phyloP scores from a whole-genome alignment of 108 stramenopile species.

The Pelagomonas calceolata region DNA sequence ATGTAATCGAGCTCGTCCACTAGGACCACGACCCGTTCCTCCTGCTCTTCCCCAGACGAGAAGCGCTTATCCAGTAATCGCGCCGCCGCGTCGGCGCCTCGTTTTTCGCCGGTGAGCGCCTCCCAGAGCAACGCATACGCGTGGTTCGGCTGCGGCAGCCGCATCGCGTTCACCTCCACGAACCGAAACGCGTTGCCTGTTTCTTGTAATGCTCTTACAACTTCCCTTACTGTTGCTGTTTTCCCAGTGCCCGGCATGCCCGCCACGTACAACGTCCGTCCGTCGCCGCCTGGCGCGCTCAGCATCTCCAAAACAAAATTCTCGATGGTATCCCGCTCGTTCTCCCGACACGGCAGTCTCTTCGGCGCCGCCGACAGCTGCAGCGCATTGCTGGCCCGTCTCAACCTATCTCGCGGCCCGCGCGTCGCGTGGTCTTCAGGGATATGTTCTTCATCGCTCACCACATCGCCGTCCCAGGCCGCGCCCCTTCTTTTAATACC shows the following conservation, averaged over 20 bases:
- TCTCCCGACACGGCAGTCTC: slow-evolving; percentile 15
- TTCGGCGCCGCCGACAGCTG: slow-evolving; percentile 15
- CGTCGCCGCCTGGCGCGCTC: background rate
- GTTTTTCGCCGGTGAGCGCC: slow-evolving; percentile 12
- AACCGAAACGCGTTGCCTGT: slow-evolving; percentile 17
- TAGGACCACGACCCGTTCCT: slow-evolving; percentile 48
- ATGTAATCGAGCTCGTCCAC: slow-evolving; percentile 95
- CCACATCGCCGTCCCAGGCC: background rate
- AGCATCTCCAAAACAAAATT: background rate
- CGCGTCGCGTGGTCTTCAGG: background rate
- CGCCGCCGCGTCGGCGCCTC: slow-evolving; percentile 16
- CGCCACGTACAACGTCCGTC: slow-evolving; percentile 29
- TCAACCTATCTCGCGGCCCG: too few relatives aligned
- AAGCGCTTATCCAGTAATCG: slow-evolving; percentile 28
- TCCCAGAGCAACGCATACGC: slow-evolving; percentile 38
- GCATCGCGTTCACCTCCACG: slow-evolving; percentile 36
- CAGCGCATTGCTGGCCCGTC: background rate
- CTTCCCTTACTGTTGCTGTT: slow-evolving; percentile 38
- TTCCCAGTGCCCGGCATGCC: slow-evolving; percentile 53
- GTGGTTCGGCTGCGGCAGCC: slow-evolving; percentile 26
- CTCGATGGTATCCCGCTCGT: slow-evolving; percentile 4
- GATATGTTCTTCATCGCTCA: background rate
- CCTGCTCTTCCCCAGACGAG: slow-evolving; percentile 2
- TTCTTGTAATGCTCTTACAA: slow-evolving; percentile 11
- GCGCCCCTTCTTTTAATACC: background rate